These are phyloP conservation scores for Fusarium torulosum DNA, from an alignment of 2,329 filamentous ascomycete genomes.

Conservation along the genomic window DNA sequence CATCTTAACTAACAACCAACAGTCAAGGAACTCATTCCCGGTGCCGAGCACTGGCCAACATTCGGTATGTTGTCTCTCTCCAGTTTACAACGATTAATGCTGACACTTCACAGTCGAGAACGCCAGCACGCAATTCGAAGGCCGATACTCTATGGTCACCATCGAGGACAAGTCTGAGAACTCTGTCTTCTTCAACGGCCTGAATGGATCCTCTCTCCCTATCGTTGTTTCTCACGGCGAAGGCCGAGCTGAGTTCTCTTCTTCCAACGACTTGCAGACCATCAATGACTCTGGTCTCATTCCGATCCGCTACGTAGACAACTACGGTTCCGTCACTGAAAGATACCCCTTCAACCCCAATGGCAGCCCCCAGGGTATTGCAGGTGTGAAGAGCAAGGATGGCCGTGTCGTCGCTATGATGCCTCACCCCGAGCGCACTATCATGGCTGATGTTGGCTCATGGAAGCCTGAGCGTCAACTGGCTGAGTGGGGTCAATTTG, in stretches of 20 bases:
- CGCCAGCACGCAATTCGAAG: conserved; percentile 57
- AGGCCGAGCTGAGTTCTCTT: conserved; percentile 79
- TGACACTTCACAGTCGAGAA: conserved; percentile 71
- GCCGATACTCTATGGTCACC: conserved; percentile 47
- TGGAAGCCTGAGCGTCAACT: conserved; percentile 72
- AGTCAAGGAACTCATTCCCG: conserved; percentile 48
- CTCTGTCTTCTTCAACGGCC: conserved; percentile 47
- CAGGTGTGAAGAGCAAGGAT: conserved; percentile 81
- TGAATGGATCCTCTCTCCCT: conserved; percentile 46
- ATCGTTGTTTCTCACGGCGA: conserved; percentile 58
- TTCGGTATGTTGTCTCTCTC: conserved; percentile 61
- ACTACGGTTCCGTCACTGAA: conserved; percentile 78
- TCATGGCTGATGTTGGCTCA: conserved; percentile 82
- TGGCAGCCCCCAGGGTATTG: conserved; percentile 84
- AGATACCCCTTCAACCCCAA: conserved; percentile 90
- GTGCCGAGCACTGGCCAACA: conserved; percentile 60
- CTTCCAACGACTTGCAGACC: conserved; percentile 62
- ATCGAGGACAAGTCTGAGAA: conserved; percentile 44
- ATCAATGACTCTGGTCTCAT: conserved; percentile 77
- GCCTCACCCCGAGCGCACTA: conserved; percentile 93
- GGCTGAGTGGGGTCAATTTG: conserved; percentile 81
- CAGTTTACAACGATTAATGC: not conserved
- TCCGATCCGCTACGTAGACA: conserved; percentile 87
- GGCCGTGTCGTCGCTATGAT: conserved; percentile 89
- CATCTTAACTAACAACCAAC: not conserved